Evolutionary conservation across 2,329 filamentous ascomycete genomes (phyloP).

Genomic region (Didymella segeticola): DNA sequence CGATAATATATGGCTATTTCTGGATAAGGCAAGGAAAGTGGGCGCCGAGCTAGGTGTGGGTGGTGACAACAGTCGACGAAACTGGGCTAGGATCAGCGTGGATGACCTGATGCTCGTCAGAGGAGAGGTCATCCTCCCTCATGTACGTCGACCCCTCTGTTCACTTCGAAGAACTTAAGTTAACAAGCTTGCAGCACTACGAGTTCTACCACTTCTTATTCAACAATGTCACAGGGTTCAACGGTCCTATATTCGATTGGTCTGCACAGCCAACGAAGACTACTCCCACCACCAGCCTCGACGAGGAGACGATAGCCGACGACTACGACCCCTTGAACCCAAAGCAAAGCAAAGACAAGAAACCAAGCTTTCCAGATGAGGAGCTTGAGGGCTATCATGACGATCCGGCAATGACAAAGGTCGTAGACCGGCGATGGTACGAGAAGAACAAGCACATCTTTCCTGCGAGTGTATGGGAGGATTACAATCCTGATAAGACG

Average conservation of each 20-base stretch:
- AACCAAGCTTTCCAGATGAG: constrained; percentile 53
- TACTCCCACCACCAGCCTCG: constrained; percentile 39
- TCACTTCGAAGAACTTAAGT: not conserved
- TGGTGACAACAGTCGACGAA: constrained; percentile 69
- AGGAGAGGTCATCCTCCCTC: constrained; percentile 89
- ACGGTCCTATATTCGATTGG: constrained; percentile 80
- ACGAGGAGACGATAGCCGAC: constrained; percentile 26
- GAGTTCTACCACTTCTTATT: constrained; percentile 97
- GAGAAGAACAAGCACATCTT: constrained; percentile 98
- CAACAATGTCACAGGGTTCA: constrained; percentile 80
- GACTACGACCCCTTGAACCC: constrained; percentile 52
- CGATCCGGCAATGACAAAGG: constrained; percentile 84
- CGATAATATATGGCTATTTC: constrained; percentile 88
- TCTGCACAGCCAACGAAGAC: constrained; percentile 57
- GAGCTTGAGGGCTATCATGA: constrained; percentile 75
- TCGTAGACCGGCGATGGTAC: constrained; percentile 96
- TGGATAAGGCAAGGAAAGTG: constrained; percentile 90
- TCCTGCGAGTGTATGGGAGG: constrained; percentile 92
- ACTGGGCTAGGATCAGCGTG: constrained; percentile 93
- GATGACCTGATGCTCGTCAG: constrained; percentile 94
- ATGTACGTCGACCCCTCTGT: constrained; percentile 62
- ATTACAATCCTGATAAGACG: constrained; percentile 89
- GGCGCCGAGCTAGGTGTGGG: constrained; percentile 82
- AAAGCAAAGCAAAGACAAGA: constrained; percentile 44
- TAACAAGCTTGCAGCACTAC: constrained; percentile 72